A percentile compares a stretch with the other conserved stretches of the same genome.
phyloP scores from a whole-genome alignment of 176 grass and related monocot species.

The Eragrostis nindensis region DNA sequence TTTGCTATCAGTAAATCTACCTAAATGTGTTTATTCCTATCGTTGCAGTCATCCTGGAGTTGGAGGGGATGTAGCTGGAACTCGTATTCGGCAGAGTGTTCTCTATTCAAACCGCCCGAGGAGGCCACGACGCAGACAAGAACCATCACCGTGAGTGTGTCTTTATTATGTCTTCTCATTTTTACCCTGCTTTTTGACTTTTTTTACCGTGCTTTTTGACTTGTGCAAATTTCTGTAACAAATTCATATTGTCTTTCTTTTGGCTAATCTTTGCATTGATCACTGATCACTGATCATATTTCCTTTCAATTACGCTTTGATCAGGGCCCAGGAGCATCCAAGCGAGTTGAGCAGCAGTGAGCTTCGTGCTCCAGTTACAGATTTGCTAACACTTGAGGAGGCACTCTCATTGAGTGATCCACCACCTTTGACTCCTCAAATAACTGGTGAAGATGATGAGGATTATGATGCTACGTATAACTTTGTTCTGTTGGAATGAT shows the following conservation, averaged over 20 bases:
- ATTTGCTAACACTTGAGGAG: background rate
- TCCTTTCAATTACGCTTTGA: background rate
- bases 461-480: too few species aligned
- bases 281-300: background rate
- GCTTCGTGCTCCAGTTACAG: background rate
- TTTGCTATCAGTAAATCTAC: background rate
- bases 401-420: background rate
- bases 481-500: too few species aligned
- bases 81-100: background rate
- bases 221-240: background rate
- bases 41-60: background rate
- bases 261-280: background rate
- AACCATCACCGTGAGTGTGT: background rate
- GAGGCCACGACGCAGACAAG: background rate
- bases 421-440: background rate
- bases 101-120: constrained; percentile 20
- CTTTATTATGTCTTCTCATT: background rate
- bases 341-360: background rate
- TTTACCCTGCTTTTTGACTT: too few species aligned
- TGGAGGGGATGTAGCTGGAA: background rate
- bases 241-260: background rate
- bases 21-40: background rate
- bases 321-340: background rate
- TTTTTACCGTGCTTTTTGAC: too few species aligned
- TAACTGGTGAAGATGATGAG: background rate